Evolutionary conservation across 306 rosid species (phyloP).

Genomic region (Vicia sativa): DNA sequence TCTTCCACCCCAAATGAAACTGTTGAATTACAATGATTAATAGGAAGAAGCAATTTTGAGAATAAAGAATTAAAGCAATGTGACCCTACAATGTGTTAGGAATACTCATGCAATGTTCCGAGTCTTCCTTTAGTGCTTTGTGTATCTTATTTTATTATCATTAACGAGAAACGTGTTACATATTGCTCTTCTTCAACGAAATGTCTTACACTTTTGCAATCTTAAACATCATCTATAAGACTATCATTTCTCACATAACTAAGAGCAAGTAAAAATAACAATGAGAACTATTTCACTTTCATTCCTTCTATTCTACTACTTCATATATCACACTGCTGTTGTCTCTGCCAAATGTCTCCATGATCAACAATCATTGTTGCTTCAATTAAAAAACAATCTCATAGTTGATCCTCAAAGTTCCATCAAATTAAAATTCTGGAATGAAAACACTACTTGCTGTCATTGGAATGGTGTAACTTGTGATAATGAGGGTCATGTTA

Average conservation of each 20-base stretch:
- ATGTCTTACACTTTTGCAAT: too few relatives aligned
- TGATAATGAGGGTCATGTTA: constrained; percentile 27
- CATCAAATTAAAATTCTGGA: constrained; percentile 25
- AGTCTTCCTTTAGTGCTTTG: too few relatives aligned
- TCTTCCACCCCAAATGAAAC: too few relatives aligned
- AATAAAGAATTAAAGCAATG: too few relatives aligned
- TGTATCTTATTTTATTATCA: too few relatives aligned
- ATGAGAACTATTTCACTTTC: neutral
- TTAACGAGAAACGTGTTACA: too few relatives aligned
- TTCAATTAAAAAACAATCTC: constrained; percentile 40
- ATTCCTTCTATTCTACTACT: neutral
- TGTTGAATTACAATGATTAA: too few relatives aligned
- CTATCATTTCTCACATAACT: neutral
- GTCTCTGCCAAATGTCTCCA: constrained; percentile 23
- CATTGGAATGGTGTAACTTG: constrained; percentile 52
- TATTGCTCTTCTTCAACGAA: too few relatives aligned
- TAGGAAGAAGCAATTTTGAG: too few relatives aligned
- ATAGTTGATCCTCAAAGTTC: rapidly evolving
- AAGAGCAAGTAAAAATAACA: neutral
- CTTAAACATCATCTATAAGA: too few relatives aligned
- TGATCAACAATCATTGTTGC: constrained; percentile 40
- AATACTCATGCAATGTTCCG: too few relatives aligned
- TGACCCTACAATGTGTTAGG: too few relatives aligned
- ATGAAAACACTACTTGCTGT: constrained; percentile 29
- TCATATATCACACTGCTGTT: neutral